Conservation (phyloP, 352 stramenopile genomes). For the Phytophthora megakarya region DNA sequence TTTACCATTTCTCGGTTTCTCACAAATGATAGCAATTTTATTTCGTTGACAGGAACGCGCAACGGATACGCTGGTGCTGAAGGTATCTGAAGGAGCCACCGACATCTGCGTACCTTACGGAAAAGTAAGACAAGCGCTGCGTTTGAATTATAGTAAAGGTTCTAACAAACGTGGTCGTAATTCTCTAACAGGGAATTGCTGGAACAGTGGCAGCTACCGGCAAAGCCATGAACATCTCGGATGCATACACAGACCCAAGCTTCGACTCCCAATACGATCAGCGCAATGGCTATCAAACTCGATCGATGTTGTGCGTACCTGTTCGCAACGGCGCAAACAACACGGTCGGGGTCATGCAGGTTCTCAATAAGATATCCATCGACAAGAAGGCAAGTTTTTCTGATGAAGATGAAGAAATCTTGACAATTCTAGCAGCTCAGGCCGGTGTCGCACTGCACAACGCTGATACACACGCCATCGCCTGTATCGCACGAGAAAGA, state of each 20-base stretch:
- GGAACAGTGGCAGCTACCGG: slow-evolving; percentile 84
- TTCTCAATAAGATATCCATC: slow-evolving; percentile 82
- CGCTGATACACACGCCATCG: slow-evolving; percentile 68
- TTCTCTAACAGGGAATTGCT: slow-evolving; percentile 72
- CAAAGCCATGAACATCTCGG: slow-evolving; percentile 87
- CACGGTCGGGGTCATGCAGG: slow-evolving; percentile 90
- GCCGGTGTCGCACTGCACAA: slow-evolving; percentile 89
- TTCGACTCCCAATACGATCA: slow-evolving; percentile 94
- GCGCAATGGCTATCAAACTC: slow-evolving; percentile 91
- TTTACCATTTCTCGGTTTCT: background rate
- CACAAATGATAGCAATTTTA: background rate
- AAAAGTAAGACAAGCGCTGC: slow-evolving; percentile 42
- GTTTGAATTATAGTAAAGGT: background rate
- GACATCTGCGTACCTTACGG: slow-evolving; percentile 87
- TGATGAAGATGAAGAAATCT: slow-evolving; percentile 88
- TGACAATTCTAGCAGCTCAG: slow-evolving; percentile 85
- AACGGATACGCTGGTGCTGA: slow-evolving; percentile 84
- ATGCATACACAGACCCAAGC: slow-evolving; percentile 93
- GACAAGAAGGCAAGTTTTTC: slow-evolving; percentile 76
- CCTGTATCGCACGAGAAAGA: slow-evolving; percentile 55
- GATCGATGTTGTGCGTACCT: slow-evolving; percentile 91
- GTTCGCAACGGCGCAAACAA: slow-evolving; percentile 78
- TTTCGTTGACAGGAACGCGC: slow-evolving; percentile 52
- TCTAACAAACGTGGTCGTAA: background rate
- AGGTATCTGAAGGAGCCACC: slow-evolving; percentile 83